Percentiles rank a stretch among this genome's conserved stretches.
Evolutionary conservation across 495 filamentous ascomycete genomes (phyloP).

Genomic region (Tuber microsphaerosporum): DNA sequence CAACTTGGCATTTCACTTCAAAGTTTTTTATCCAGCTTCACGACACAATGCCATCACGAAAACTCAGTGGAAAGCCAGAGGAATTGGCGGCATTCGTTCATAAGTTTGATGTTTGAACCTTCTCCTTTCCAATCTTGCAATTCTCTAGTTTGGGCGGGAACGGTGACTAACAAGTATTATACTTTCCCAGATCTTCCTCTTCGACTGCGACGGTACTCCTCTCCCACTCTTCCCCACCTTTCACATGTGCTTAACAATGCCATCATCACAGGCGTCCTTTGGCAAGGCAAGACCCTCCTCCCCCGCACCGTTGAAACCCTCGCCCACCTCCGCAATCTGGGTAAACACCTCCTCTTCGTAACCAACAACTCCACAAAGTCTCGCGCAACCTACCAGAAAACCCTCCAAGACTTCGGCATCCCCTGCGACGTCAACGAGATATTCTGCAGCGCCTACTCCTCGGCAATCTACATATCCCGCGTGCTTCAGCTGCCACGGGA

Average conservation of each 20-base stretch:
- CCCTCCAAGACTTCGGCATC: conserved; percentile 76
- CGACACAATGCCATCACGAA: conserved; percentile 53
- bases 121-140: neutral
- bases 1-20: neutral
- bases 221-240: neutral
- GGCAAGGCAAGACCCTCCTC: conserved; percentile 88
- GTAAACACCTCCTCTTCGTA: conserved; percentile 90
- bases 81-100: conserved; percentile 75
- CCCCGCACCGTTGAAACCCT: conserved; percentile 75
- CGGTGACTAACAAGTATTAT: conserved; percentile 15
- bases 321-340: conserved; percentile 66
- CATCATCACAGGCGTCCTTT: conserved; percentile 67
- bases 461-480: conserved; percentile 91
- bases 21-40: neutral
- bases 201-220: conserved; percentile 88
- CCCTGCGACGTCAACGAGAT: conserved; percentile 76
- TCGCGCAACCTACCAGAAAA: conserved; percentile 82
- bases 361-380: conserved; percentile 99
- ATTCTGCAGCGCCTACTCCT: conserved; percentile 89
- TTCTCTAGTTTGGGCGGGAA: neutral
- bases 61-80: conserved; percentile 66
- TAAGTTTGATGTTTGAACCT: conserved; percentile 68
- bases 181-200: conserved; percentile 67
- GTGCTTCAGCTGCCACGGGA: conserved; percentile 72
- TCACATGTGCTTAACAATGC: neutral